Base-by-base conservation (phyloP, 345 rosid species). In the Pelargonium nanum region DNA sequence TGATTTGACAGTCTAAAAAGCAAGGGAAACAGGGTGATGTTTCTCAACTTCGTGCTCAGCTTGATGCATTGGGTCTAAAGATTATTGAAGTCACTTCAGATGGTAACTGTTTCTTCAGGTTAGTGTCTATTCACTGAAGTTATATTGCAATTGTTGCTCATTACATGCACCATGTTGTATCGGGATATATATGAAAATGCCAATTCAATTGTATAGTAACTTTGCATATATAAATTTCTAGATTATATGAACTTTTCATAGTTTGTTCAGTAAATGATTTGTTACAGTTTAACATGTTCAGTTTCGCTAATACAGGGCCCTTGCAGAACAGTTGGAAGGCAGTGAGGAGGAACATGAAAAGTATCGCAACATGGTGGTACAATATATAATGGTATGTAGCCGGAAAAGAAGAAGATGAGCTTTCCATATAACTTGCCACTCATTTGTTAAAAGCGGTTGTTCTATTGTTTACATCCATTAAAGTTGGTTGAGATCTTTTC, bases 21-120 rank as follows among this genome's bases (percentile, higher is more conserved):
- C 77, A 78, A 55, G 93, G 93, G 53, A 92, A 92, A 56, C 86
- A 86, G 66, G 68, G 78, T 53, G 88, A 84, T 73, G 56, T 59
- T 57, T 69, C 89, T 64, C 86, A 81, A 55, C 81, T 88, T 55
- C 78, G 74, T 26, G 65, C 77, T 30, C 93, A 86, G 79, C 82
- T 89, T 44, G 93, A 92, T 53, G 64, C 76, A 17, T 80, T 83
- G 70, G 91, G 93, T 15, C 81, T 92, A 54, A 75, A 85, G 73
- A 82, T 89, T 26, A 71, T 89, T 68, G 77, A 85, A 65, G 84
- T 92, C 24, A 89, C 95, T 22, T 78, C 96, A 22, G 98, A 92
- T 64, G 96, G 98, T 77, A 92, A 89, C 74, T 89, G 96, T 74
- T 85, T 92, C 72, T 92, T 92, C 93, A 89, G 98, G 96, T 92